Base-by-base conservation (phyloP, 768 basidiomycete genomes). In the Suillus lakei region DNA sequence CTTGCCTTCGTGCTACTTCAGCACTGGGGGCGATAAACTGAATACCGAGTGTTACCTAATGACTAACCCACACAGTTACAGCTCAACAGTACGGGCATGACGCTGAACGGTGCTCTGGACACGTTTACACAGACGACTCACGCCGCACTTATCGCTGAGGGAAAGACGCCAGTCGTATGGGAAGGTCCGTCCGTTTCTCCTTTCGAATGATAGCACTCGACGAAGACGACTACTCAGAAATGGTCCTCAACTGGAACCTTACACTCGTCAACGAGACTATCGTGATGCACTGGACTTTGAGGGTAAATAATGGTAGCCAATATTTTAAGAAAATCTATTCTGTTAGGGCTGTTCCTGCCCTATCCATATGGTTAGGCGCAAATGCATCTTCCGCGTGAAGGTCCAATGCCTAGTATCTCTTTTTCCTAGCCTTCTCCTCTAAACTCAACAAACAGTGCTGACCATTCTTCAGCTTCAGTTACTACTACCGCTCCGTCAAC, bases 161-260 rank as follows among this genome's bases (percentile, higher is more conserved):
- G 88, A 0, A 95, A 95, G 78, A 90, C 85, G 0, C 89, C 92
- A 1, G 88, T 94, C 39, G 92, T 95, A 8, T 95, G 92, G 91
- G 88, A 95, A 79, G 88, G 88, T 86, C 28, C 9, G 76, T 68
- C 43, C 5, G 28, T 23, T 60, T 28, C 55, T 34, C 32, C 7
- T n/a, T 50, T 30, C n/a, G 58, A 48, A 32, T 55, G 53, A 46
- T 16, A 30, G n/a, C 16, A 43, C 12, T 53, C 30, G 21, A 28
- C 18, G 32, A 15, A 50, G 13, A 46, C 3, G 12, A 5, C 36
- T 13, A 56, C 7, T 21, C 59, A 83, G 91, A 92, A 72, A 88
- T 91, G 87, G 87, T 87, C 0, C 76, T 91, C 50, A 77, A 79
- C 3, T 85, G 87, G 68, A 78, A 82, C 53, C 79, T 90, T 12